Percentiles rank a stretch among this genome's conserved stretches.
phyloP scores from a whole-genome alignment of 2,329 filamentous ascomycete species.

The Alternaria sp. region DNA sequence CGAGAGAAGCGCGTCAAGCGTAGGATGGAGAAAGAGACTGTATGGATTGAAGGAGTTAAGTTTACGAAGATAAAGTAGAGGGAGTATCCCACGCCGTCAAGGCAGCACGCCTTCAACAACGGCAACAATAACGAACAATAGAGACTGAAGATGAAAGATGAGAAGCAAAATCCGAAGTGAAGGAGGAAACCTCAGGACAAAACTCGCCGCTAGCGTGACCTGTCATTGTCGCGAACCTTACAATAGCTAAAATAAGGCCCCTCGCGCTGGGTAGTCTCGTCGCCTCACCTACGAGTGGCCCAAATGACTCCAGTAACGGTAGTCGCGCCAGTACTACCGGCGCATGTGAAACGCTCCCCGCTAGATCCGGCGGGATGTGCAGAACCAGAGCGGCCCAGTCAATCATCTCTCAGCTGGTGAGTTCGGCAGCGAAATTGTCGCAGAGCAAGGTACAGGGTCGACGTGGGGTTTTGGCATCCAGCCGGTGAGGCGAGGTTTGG shows the following conservation, averaged over 20 bases:
- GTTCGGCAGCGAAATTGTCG: conserved; percentile 15
- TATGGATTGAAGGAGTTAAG: conserved; percentile 25
- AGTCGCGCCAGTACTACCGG: conserved; percentile 28
- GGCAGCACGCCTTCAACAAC: conserved; percentile 50
- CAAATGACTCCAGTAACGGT: conserved; percentile 39
- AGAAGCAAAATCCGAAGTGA: conserved; percentile 27
- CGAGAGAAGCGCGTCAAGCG: conserved; percentile 40
- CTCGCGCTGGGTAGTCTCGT: conserved; percentile 40
- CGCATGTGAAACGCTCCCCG: conserved; percentile 39
- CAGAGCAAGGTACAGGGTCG: conserved; percentile 8
- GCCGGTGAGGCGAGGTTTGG: conserved; percentile 41
- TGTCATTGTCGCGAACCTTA: conserved; percentile 41
- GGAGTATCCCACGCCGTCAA: conserved; percentile 41
- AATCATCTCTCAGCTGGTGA: conserved; percentile 16
- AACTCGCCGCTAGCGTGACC: conserved; percentile 29
- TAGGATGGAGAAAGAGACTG: conserved; percentile 15
- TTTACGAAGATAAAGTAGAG: conserved; percentile 23
- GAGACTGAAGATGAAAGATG: conserved; percentile 35
- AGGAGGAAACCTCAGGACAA: conserved; percentile 31
- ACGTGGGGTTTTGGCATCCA: conserved; percentile 27
- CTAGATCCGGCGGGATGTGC: conserved; percentile 24
- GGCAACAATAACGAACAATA: conserved; percentile 49
- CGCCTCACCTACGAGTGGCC: conserved; percentile 43
- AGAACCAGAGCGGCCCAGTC: conserved; percentile 26
- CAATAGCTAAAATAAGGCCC: conserved; percentile 39